Evolutionary conservation across 805 yeast species (phyloP).

Genomic region (Saccharomyces cerevisiae): DNA sequence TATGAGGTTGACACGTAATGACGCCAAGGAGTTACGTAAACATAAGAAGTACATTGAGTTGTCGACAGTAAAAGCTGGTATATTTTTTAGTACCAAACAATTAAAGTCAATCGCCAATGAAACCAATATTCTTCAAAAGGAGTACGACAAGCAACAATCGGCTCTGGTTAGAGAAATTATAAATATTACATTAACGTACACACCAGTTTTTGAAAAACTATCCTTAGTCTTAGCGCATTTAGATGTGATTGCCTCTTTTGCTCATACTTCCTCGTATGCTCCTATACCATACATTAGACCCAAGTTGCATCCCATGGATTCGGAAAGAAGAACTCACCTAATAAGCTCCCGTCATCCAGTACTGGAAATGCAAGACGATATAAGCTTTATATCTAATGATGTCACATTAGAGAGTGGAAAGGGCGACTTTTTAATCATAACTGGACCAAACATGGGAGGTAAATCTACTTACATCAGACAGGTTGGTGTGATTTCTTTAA

Average conservation of each 20-base stretch:
- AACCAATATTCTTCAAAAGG: constrained; percentile 49
- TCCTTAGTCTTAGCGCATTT: constrained; percentile 58
- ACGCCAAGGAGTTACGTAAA: constrained; percentile 66
- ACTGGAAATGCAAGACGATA: constrained; percentile 83
- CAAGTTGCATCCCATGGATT: constrained; percentile 43
- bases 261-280: constrained; percentile 75
- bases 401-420: constrained; percentile 50
- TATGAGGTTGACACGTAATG: constrained; percentile 83
- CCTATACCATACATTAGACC: constrained; percentile 79
- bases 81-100: constrained; percentile 71
- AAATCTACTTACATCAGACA: constrained; percentile 90
- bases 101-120: constrained; percentile 53
- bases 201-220: constrained; percentile 65
- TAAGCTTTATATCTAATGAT: constrained; percentile 87
- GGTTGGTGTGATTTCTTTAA: constrained; percentile 73
- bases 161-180: constrained; percentile 78
- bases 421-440: constrained; percentile 71
- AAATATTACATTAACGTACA: constrained; percentile 69
- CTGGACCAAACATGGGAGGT: constrained; percentile 98
- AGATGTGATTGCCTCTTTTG: constrained; percentile 80
- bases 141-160: constrained; percentile 68
- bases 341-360: constrained; percentile 90
- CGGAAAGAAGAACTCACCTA: constrained; percentile 45
- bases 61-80: constrained; percentile 92
- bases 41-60: constrained; percentile 59